Percentiles rank a stretch among this genome's conserved stretches.
Conservation (phyloP, 805 yeast species). For the Metschnikowia dekortorum region DNA sequence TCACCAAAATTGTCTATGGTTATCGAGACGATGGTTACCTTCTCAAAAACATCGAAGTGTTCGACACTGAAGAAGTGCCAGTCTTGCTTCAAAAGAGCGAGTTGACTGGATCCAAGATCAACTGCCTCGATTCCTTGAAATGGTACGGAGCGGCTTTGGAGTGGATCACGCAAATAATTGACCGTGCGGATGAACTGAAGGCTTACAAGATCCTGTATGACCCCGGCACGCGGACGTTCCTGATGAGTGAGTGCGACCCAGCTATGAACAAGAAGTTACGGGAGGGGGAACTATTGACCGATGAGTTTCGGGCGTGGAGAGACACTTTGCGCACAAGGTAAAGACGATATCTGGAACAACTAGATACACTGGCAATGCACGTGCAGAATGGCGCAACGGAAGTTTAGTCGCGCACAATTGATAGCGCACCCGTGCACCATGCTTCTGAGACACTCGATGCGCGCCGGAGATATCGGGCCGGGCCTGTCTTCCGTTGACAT, state of each 20-base stretch:
- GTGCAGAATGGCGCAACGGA: neutral
- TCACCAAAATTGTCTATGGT: constrained; percentile 78
- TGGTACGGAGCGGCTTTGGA: constrained; percentile 84
- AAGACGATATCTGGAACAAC: neutral
- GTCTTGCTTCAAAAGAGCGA: constrained; percentile 53
- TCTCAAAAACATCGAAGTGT: constrained; percentile 70
- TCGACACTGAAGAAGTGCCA: constrained; percentile 75
- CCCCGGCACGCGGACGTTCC: constrained; percentile 49
- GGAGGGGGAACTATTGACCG: constrained; percentile 19
- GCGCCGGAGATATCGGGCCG: constrained; percentile 1
- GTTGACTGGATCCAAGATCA: constrained; percentile 43
- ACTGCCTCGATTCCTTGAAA: constrained; percentile 73
- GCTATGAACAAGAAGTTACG: constrained; percentile 22
- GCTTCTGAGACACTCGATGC: neutral
- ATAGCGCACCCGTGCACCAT: neutral
- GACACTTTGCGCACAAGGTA: constrained; percentile 6
- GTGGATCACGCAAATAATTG: constrained; percentile 58
- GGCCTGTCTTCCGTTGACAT: constrained; percentile 1
- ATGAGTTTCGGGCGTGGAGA: constrained; percentile 35
- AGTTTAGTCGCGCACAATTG: neutral
- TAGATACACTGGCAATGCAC: too few species aligned
- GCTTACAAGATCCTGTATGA: constrained; percentile 56
- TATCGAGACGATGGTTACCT: constrained; percentile 71
- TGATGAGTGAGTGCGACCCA: constrained; percentile 44
- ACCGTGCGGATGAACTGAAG: constrained; percentile 46